Percentiles rank a stretch among this genome's conserved stretches.
These are phyloP conservation scores for Akanthomyces dipterigenus DNA, from an alignment of 2,329 filamentous ascomycete species.

Conservation along the genomic window DNA sequence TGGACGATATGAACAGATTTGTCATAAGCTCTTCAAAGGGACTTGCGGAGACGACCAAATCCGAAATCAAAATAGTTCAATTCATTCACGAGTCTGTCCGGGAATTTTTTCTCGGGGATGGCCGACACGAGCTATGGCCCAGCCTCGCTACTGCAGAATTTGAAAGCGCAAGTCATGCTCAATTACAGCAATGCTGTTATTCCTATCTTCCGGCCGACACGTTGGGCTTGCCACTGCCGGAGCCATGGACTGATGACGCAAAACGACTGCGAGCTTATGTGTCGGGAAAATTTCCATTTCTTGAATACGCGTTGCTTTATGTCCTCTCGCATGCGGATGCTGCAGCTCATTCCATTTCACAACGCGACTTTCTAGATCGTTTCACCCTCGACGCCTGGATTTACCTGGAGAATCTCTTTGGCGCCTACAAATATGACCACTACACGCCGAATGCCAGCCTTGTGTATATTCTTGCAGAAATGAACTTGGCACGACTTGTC, in stretches of 20 bases:
- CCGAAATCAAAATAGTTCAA: constrained; percentile 25
- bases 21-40: constrained; percentile 38
- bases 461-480: constrained; percentile 11
- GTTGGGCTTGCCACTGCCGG: neutral
- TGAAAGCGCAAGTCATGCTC: constrained; percentile 9
- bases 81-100: constrained; percentile 45
- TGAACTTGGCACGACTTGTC: neutral
- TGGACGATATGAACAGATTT: constrained; percentile 24
- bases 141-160: neutral
- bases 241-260: neutral
- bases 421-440: neutral
- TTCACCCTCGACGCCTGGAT: constrained; percentile 8
- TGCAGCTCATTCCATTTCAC: neutral
- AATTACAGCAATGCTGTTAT: constrained; percentile 12
- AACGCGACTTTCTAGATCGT: neutral
- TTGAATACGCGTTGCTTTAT: constrained; percentile 12
- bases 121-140: constrained; percentile 17
- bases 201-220: neutral
- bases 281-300: constrained; percentile 12
- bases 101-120: constrained; percentile 37
- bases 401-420: neutral
- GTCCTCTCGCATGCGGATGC: constrained; percentile 15
- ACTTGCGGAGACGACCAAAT: constrained; percentile 30
- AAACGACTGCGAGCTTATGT: neutral
- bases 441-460: neutral